Conservation (phyloP, 169 alveolate genomes). For the Plasmodium adleri region DNA sequence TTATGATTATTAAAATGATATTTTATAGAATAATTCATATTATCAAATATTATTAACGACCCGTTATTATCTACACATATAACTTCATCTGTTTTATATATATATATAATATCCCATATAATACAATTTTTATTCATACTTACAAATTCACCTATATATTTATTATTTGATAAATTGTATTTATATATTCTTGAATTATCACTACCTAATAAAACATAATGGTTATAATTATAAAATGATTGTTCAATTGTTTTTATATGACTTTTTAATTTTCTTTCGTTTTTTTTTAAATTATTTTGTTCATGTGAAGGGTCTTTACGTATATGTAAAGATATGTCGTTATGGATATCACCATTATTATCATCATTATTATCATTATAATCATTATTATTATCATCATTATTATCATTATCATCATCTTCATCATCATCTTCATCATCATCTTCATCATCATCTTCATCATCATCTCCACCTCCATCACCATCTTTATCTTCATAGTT, state of each 20-base stretch:
- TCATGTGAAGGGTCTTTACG: too few species aligned
- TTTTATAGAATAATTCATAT: conserved; percentile 10
- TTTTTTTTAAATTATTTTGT: background rate
- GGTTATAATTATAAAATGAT: conserved; percentile 38
- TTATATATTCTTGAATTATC: conserved; percentile 67
- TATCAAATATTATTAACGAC: conserved; percentile 27
- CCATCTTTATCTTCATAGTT: background rate
- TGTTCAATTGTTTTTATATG: conserved; percentile 17
- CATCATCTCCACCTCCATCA: background rate
- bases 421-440: too few species aligned
- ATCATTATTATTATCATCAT: too few species aligned
- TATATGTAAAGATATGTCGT: too few species aligned
- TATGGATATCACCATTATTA: too few species aligned
- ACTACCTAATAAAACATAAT: conserved; percentile 51
- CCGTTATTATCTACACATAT: conserved; percentile 59
- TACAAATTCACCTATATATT: conserved; percentile 30
- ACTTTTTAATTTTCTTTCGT: background rate
- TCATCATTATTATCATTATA: too few species aligned
- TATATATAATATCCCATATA: conserved; percentile 57
- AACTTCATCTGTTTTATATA: conserved; percentile 58
- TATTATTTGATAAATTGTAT: conserved; percentile 18
- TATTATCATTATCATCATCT: too few species aligned
- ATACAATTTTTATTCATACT: conserved; percentile 24
- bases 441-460: too few species aligned
- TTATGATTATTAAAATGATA: conserved; percentile 35